Evolutionary conservation across 2,329 filamentous ascomycete genomes (phyloP).

Genomic region (Leptographium procerum): DNA sequence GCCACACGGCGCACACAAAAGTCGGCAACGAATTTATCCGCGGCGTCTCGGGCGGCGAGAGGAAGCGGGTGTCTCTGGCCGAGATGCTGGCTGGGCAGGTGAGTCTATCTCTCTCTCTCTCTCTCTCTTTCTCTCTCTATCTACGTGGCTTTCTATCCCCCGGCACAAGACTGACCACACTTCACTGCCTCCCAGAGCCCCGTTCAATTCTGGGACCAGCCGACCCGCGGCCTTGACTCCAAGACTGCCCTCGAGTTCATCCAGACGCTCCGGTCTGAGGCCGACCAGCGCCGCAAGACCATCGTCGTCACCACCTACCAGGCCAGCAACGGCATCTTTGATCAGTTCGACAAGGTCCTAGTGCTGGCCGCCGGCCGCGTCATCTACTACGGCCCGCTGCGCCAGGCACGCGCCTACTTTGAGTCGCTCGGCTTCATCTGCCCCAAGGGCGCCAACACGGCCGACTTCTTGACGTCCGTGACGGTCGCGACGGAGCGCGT

Average conservation of each 20-base stretch:
- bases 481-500: constrained; percentile 1
- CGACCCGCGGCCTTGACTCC: constrained; percentile 52
- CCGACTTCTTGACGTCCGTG: constrained; percentile 66
- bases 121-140: too few species aligned
- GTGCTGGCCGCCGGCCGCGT: constrained; percentile 11
- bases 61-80: constrained; percentile 65
- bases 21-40: constrained; percentile 58
- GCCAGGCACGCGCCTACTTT: constrained; percentile 53
- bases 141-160: too few species aligned
- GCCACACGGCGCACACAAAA: constrained; percentile 54
- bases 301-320: constrained; percentile 55
- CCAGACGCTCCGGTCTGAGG: constrained; percentile 51
- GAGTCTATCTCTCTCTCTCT: not conserved
- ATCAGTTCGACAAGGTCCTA: constrained; percentile 14
- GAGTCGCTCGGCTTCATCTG: constrained; percentile 55
- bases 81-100: constrained; percentile 47
- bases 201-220: constrained; percentile 63
- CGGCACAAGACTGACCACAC: too few species aligned
- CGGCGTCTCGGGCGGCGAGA: constrained; percentile 31
- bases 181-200: constrained; percentile 32
- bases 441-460: constrained; percentile 49
- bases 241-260: constrained; percentile 57
- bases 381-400: constrained; percentile 16
- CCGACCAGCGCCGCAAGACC: constrained; percentile 50
- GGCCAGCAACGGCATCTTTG: constrained; percentile 50